Evolutionary conservation across 2,329 filamentous ascomycete species (phyloP), one percentile per base, ranked within the genome.

Genomic region (Talaromyces rugulosus): DNA sequence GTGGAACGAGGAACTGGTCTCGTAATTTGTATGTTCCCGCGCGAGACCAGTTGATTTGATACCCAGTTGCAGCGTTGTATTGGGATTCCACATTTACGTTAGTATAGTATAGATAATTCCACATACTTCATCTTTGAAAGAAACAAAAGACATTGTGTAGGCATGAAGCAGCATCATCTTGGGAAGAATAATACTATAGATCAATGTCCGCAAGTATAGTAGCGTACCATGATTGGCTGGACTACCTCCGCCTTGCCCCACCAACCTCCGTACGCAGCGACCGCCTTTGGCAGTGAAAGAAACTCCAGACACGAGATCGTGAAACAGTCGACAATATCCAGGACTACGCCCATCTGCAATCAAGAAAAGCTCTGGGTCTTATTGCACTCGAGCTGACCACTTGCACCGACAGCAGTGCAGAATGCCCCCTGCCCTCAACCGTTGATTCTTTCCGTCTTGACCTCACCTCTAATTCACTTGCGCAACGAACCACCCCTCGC

Each of bases 1-100:
- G 42, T 30, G 47, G 31, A 30, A 31, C 33, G 42, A 30, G 52
- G n/a, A 52, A 57, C 57, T 60, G 44, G 58, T 42, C 47, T 50
- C 18, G 36, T 56, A 57, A 52, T 56, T 56, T 28, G 42, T 18
- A 18, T 56, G 44, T 51, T 33, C 40, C 28, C 33, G 23, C 50
- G 63, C 11, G 56, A 12, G 59, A 57, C 52, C 51, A 53, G 62
- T 60, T 62, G 64, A 34, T 51, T 65, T 65, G 66, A 68, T 68
- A 68, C 66, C 66, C 62, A 59, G 63, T 63, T 58, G 56, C 61
- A 56, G 60, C 62, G 62, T 63, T 62, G 23, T 47, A 58, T 66
- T 60, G 64, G 64, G 8, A 36, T 40, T 55, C 60, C 52, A 34
- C 18, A 51, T 51, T 51, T 51, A 28, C 44, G 4, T 51, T 53